Conservation (phyloP, 768 basidiomycete species). For the Suillus subaureus region DNA sequence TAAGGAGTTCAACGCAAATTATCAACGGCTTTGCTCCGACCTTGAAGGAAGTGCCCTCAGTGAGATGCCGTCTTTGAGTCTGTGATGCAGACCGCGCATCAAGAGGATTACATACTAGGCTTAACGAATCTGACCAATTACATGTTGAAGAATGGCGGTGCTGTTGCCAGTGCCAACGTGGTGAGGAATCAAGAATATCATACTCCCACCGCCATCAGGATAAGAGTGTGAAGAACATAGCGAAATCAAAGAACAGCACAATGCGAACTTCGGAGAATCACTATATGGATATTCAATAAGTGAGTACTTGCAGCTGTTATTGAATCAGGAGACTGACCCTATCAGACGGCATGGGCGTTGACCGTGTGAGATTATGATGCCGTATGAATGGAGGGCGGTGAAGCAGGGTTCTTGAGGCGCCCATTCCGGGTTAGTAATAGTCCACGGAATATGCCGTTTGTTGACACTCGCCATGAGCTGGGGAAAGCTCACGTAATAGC, state of each 20-base stretch:
- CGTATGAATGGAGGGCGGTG: neutral
- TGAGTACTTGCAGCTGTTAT: neutral
- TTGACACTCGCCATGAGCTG: neutral
- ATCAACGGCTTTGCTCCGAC: slow-evolving; percentile 22
- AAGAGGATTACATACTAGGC: slow-evolving; percentile 21
- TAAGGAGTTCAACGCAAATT: slow-evolving; percentile 4
- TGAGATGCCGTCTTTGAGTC: slow-evolving; percentile 24
- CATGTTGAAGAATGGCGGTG: slow-evolving; percentile 22
- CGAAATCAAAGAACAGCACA: neutral
- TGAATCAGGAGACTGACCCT: neutral
- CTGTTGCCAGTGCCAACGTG: slow-evolving; percentile 15
- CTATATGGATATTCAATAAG: neutral
- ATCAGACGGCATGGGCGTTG: neutral
- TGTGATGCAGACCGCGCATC: slow-evolving; percentile 17
- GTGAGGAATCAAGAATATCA: slow-evolving; percentile 20
- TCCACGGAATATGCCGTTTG: neutral
- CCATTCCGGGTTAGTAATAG: neutral
- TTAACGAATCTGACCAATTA: slow-evolving; percentile 25
- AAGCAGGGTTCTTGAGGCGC: neutral
- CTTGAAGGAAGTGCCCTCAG: slow-evolving; percentile 19
- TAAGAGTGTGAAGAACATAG: neutral
- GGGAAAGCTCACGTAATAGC: neutral
- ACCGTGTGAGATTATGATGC: neutral
- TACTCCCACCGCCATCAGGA: slow-evolving; percentile 23
- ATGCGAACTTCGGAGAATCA: neutral